phyloP scores from a whole-genome alignment of 768 basidiomycete genomes.

The Rhizopogon sp. region DNA sequence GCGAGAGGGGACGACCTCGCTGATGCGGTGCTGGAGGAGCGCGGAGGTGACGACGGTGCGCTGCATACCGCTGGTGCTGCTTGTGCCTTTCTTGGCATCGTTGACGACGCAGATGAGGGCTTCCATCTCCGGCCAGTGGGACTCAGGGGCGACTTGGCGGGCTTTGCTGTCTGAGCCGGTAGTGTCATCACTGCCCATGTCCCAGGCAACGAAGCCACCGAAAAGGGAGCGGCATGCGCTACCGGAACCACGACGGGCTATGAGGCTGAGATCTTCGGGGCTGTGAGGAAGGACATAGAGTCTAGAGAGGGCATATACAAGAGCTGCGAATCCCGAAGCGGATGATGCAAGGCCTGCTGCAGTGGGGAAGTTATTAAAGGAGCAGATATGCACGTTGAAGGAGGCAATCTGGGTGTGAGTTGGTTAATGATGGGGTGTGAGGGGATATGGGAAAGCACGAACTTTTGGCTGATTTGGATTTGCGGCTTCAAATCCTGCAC shows the following conservation, averaged over 20 bases:
- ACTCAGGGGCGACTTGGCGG: conserved; percentile 75
- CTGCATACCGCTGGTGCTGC: conserved; percentile 96
- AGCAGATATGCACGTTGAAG: conserved; percentile 81
- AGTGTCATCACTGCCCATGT: conserved; percentile 53
- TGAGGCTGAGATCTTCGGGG: conserved; percentile 81
- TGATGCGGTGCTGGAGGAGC: conserved; percentile 86
- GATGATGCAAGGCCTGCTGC: conserved; percentile 97
- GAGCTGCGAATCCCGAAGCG: conserved; percentile 94
- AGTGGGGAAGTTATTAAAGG: conserved; percentile 98
- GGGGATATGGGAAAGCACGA: conserved; percentile 8
- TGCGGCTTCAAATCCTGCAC: conserved; percentile 70
- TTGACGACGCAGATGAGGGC: conserved; percentile 97
- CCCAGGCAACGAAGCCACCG: conserved; percentile 97
- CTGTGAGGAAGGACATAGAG: conserved; percentile 80
- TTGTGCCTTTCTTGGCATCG: conserved; percentile 95
- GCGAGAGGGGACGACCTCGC: conserved; percentile 77
- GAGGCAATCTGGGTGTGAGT: conserved; percentile 49
- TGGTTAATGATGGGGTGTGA: conserved; percentile 5
- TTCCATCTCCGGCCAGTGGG: conserved; percentile 93
- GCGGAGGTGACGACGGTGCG: conserved; percentile 89
- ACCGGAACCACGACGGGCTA: conserved; percentile 96
- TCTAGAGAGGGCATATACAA: conserved; percentile 82
- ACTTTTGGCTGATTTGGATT: conserved; percentile 66
- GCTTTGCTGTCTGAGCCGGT: conserved; percentile 88
- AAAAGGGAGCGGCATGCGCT: conserved; percentile 97